phyloP scores from a whole-genome alignment of 192 early-diverging fungal genomes.

The Geranomyces michiganensis region DNA sequence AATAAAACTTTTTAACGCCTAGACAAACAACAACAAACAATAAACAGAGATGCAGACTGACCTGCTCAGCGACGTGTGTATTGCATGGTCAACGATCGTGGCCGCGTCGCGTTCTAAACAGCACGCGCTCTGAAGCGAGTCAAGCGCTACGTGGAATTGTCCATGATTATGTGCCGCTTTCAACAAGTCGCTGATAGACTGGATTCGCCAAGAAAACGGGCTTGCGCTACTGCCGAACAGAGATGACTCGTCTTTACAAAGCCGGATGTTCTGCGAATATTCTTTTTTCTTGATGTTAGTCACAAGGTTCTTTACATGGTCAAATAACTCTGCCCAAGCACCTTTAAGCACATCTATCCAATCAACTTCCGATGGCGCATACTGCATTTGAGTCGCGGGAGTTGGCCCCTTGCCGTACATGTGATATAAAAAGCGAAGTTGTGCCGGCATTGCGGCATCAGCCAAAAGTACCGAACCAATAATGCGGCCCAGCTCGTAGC shows the following conservation, averaged over 20 bases:
- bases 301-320: no score
- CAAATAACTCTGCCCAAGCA: no score
- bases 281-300: no score
- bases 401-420: neutral
- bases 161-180: conserved; percentile 25
- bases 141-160: conserved; percentile 36
- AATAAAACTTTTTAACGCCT: no score
- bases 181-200: neutral
- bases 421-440: neutral
- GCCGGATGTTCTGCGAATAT: neutral
- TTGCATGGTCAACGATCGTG: no score
- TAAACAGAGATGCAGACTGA: no score
- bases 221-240: neutral
- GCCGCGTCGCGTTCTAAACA: neutral
- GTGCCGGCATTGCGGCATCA: neutral
- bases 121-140: conserved; percentile 13
- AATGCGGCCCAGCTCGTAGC: conserved; percentile 38
- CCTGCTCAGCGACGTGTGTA: no score
- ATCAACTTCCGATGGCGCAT: no score
- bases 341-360: no score
- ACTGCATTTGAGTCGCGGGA: no score
- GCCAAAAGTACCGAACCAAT: conserved; percentile 33
- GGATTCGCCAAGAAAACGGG: neutral
- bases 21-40: no score
- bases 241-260: neutral